These are phyloP conservation scores for Tremella yokohamensis DNA, from an alignment of 768 basidiomycete genomes.

Conservation along the genomic window DNA sequence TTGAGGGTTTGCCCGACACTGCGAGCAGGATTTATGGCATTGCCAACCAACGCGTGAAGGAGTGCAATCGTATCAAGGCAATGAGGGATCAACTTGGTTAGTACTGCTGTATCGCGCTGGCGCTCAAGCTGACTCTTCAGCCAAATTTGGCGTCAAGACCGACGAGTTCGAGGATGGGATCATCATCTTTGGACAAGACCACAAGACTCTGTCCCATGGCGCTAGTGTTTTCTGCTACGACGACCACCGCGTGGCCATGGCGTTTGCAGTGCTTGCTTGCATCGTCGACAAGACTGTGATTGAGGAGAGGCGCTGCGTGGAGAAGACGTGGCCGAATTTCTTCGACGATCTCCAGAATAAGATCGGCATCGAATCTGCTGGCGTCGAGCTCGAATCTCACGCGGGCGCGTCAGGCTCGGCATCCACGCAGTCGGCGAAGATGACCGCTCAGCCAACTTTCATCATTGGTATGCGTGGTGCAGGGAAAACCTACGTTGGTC, in stretches of 20 bases:
- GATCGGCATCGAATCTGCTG: constrained; percentile 83
- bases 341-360: constrained; percentile 98
- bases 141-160: constrained; percentile 90
- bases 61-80: constrained; percentile 92
- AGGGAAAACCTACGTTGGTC: constrained; percentile 86
- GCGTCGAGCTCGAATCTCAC: constrained; percentile 68
- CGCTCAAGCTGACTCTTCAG: constrained; percentile 52
- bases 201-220: constrained; percentile 62
- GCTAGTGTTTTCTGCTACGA: constrained; percentile 91
- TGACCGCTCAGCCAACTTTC: constrained; percentile 56
- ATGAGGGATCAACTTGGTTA: constrained; percentile 93
- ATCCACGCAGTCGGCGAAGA: constrained; percentile 48
- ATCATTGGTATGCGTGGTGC: constrained; percentile 95
- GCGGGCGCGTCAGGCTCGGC: constrained; percentile 54
- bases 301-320: constrained; percentile 95
- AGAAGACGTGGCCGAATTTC: constrained; percentile 99
- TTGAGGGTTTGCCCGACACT: constrained; percentile 43
- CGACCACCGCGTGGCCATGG: constrained; percentile 98
- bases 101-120: constrained; percentile 11
- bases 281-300: constrained; percentile 71
- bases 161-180: constrained; percentile 90
- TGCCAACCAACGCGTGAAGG: constrained; percentile 96
- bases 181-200: constrained; percentile 75
- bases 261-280: constrained; percentile 81
- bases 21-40: constrained; percentile 87